Conservation (phyloP, 73 alveolate species). For the Uronychia binucleata region DNA sequence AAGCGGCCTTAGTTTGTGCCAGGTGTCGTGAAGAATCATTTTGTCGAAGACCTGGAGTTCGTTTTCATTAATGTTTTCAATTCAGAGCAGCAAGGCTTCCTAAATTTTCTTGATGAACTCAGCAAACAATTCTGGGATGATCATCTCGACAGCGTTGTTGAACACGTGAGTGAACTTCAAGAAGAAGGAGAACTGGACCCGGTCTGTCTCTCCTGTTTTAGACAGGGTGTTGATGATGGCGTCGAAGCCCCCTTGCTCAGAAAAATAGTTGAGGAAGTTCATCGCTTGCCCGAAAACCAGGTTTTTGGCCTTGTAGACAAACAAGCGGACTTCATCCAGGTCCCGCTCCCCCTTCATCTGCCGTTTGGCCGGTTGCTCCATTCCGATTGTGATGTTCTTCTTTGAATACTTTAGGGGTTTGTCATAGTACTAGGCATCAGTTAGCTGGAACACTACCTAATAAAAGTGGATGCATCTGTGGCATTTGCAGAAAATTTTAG, state of each 20-base stretch:
- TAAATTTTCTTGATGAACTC: slow-evolving; percentile 21
- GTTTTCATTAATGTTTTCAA: slow-evolving; percentile 47
- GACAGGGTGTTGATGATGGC: slow-evolving; percentile 32
- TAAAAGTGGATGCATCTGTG: slow-evolving; percentile 53
- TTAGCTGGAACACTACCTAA: slow-evolving; percentile 17
- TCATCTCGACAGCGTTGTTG: slow-evolving; percentile 23
- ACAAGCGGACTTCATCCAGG: slow-evolving; percentile 37
- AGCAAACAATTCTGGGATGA: slow-evolving; percentile 31
- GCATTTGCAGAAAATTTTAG: slow-evolving; percentile 52
- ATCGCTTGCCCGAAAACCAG: slow-evolving; percentile 43
- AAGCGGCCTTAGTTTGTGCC: slow-evolving; percentile 41
- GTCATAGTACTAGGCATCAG: slow-evolving; percentile 10
- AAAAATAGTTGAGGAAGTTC: slow-evolving; percentile 57
- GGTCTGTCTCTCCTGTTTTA: slow-evolving; percentile 5
- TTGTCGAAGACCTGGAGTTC: slow-evolving; percentile 69
- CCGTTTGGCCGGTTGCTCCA: not conserved
- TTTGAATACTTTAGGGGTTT: slow-evolving; percentile 19
- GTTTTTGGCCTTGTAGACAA: slow-evolving; percentile 16
- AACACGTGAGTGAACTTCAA: slow-evolving; percentile 45
- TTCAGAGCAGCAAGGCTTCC: slow-evolving; percentile 32
- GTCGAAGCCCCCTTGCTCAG: slow-evolving; percentile 65
- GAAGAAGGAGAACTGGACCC: slow-evolving; percentile 37
- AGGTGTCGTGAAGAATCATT: slow-evolving; percentile 18
- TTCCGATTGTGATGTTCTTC: not conserved
- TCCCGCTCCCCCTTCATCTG: slow-evolving; percentile 38